Evolutionary conservation across 345 rosid genomes (phyloP), one percentile per base, ranked within the genome.

Genomic region (Acer yangbiense): DNA sequence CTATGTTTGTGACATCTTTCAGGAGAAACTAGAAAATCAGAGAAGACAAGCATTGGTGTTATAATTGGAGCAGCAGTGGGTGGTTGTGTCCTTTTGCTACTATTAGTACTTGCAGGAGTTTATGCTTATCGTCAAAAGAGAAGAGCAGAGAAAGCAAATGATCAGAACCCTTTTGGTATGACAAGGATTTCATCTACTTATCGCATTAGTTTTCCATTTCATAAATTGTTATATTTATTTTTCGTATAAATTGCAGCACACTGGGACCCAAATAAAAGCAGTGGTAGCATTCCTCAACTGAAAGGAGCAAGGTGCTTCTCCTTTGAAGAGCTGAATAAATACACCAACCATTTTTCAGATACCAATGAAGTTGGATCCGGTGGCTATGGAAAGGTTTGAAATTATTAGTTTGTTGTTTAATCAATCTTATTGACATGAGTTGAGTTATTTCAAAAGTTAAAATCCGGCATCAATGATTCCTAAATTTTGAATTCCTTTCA

Each of bases 301-400:
- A 88, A 88, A 86, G 98, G 96, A 75, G 92, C 94, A 63, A 93
- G 89, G 85, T 78, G 87, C 76, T 97, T 89, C 83, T 88, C 89
- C 66, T 85, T 87, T 55, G 94, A 92, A 57, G 98, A 97, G 82
- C 82, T 94, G 11, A 93, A 81, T 83, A 93, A 82, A 81, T 90
- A 82, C 73, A 83, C 94, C 23, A 85, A 86, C 48, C 90, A 89
- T 44, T 97, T 97, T 83, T 89, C 95, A 39, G 89, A 91, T 11
- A 77, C 90, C 80, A 93, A 86, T 74, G 89, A 79, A 65, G 74
- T 93, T 71, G 97, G 99, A 21, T 90, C 91, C 13, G 98, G 99
- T 20, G 99, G 98, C 62, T 94, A 91, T 78, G 99, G 99, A 60
- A 89, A 94, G 94, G 98, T 91, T 73, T 66, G 71, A 77, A 46